phyloP scores from a whole-genome alignment of 345 rosid species.

The Sisymbrium altissimum region DNA sequence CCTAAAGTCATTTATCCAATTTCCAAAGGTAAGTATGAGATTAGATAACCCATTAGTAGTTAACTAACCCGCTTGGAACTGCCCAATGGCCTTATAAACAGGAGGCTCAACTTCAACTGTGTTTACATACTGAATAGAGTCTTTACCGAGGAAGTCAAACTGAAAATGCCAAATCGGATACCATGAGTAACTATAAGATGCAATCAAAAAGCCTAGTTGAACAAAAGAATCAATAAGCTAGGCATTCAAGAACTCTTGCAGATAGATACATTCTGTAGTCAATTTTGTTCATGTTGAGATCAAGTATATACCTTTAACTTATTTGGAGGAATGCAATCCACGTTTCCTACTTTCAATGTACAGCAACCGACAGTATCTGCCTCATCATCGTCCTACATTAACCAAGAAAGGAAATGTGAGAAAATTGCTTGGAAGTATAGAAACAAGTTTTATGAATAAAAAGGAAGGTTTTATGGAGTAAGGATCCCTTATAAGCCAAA shows the following conservation, averaged over 20 bases:
- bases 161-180: constrained; percentile 32
- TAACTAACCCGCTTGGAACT: constrained; percentile 65
- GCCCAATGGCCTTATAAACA: constrained; percentile 88
- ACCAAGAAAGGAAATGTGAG: constrained; percentile 16
- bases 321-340: constrained; percentile 82
- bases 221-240: background rate
- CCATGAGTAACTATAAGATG: constrained; percentile 8
- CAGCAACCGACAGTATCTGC: constrained; percentile 99
- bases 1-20: background rate
- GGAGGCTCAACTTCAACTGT: constrained; percentile 91
- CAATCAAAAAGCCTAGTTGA: background rate
- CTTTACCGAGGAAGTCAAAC: constrained; percentile 99
- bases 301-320: constrained; percentile 61
- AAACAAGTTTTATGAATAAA: background rate
- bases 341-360: constrained; percentile 93
- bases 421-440: background rate
- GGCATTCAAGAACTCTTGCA: background rate
- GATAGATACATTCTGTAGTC: background rate
- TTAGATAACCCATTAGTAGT: background rate
- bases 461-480: background rate
- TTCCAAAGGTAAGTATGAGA: background rate
- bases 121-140: constrained; percentile 92
- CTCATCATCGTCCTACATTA: constrained; percentile 87
- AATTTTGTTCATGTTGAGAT: background rate
- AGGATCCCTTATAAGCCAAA: background rate